Conservation (phyloP, 2,329 filamentous ascomycete genomes). For the Erysiphe pulchra region DNA sequence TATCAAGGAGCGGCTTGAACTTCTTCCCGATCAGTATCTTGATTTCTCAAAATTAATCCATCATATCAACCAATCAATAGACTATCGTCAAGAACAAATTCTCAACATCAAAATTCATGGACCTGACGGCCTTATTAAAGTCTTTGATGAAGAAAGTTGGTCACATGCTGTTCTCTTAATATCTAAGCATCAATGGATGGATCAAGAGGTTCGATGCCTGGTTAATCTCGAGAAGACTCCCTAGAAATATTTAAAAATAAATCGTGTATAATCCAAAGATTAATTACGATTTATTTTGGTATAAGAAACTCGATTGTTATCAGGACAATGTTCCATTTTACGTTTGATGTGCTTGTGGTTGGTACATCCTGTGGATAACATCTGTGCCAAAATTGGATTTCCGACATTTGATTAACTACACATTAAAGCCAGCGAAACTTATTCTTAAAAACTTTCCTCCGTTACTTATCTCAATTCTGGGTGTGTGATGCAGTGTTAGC, state of each 20-base stretch:
- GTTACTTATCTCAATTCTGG: no score
- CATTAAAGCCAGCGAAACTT: no score
- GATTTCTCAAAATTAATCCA: constrained; percentile 8
- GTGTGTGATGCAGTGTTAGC: no score
- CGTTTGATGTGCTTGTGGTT: no score
- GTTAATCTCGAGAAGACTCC: constrained; percentile 4
- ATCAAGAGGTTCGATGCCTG: constrained; percentile 10
- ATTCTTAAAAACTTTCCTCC: no score
- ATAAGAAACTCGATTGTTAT: neutral
- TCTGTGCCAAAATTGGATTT: no score
- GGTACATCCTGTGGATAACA: no score
- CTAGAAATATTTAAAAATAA: neutral
- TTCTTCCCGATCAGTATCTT: constrained; percentile 6
- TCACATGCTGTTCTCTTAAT: constrained; percentile 4
- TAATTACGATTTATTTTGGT: neutral
- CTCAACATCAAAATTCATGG: constrained; percentile 7
- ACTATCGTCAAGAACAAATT: constrained; percentile 3
- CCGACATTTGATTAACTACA: no score
- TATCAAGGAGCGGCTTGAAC: constrained; percentile 4
- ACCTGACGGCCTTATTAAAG: constrained; percentile 6
- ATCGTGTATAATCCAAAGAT: neutral
- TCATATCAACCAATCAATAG: constrained; percentile 6
- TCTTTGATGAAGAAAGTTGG: constrained; percentile 9
- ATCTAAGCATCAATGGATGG: constrained; percentile 11
- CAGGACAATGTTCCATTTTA: neutral